Conservation (phyloP, 2,329 filamentous ascomycete genomes). For the Podosphaera aphanis region DNA sequence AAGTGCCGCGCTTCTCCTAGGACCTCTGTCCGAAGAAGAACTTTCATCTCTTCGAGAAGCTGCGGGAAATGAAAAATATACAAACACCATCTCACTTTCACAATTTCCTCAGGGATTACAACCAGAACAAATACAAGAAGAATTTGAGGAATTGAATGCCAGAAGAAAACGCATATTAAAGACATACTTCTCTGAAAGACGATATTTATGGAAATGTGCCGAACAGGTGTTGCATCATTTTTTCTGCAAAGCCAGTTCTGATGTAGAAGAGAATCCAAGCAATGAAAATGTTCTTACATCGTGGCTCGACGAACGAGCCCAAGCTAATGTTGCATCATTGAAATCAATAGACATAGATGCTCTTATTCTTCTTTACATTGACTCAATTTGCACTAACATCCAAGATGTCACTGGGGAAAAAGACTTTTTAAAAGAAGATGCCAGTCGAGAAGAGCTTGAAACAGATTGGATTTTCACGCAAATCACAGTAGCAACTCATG, state of each 20-base stretch:
- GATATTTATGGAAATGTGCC: slow-evolving; percentile 39
- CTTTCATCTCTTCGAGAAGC: slow-evolving; percentile 52
- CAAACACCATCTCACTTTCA: slow-evolving; percentile 28
- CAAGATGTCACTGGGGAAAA: slow-evolving; percentile 20
- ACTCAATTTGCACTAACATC: slow-evolving; percentile 24
- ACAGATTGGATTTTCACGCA: slow-evolving; percentile 36
- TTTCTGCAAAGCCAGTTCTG: slow-evolving; percentile 10
- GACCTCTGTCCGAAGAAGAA: slow-evolving; percentile 56
- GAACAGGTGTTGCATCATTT: slow-evolving; percentile 21
- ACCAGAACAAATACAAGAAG: slow-evolving; percentile 23
- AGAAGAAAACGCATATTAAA: slow-evolving; percentile 45
- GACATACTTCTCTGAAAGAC: slow-evolving; percentile 48
- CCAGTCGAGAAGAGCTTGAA: slow-evolving; percentile 28
- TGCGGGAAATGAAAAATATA: slow-evolving; percentile 37
- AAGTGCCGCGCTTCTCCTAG: slow-evolving; percentile 45
- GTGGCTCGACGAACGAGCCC: slow-evolving; percentile 5
- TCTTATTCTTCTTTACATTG: slow-evolving; percentile 20
- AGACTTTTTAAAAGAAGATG: slow-evolving; percentile 22
- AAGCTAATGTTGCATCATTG: slow-evolving; percentile 1
- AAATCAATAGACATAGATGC: slow-evolving; percentile 2
- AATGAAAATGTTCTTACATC: slow-evolving; percentile 1
- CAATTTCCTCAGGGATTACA: slow-evolving; percentile 15
- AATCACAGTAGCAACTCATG: slow-evolving; percentile 48
- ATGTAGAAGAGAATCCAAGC: slow-evolving; percentile 1
- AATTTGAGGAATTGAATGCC: slow-evolving; percentile 38